These are phyloP conservation scores for Tuber aestivum DNA, from an alignment of 495 filamentous ascomycete genomes.

Conservation along the genomic window DNA sequence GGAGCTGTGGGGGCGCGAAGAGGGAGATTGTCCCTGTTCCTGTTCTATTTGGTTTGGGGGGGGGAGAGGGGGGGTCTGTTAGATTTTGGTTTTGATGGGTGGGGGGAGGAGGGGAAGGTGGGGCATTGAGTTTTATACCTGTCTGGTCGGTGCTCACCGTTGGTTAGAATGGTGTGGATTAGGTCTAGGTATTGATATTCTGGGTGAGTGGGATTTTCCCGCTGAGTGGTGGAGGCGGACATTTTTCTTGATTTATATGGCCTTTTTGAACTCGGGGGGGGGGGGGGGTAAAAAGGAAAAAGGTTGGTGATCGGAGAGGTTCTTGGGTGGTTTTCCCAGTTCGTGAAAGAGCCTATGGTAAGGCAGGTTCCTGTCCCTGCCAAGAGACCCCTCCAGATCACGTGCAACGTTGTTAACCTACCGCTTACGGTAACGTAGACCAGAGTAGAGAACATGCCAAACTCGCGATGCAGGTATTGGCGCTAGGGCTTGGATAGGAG, in stretches of 20 bases:
- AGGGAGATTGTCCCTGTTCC: slow-evolving; percentile 87
- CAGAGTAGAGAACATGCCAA: too few relatives aligned
- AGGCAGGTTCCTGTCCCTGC: neutral
- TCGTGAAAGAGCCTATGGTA: neutral
- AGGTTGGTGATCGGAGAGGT: neutral
- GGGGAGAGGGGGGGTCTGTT: too few relatives aligned
- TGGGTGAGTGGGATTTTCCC: slow-evolving; percentile 48
- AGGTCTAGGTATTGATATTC: slow-evolving; percentile 73
- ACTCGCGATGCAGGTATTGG: too few relatives aligned
- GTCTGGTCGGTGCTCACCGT: slow-evolving; percentile 77
- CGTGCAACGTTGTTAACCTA: too few relatives aligned
- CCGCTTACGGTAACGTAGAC: too few relatives aligned
- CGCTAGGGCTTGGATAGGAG: too few relatives aligned
- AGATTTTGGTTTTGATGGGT: neutral
- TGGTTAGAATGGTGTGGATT: slow-evolving; percentile 64
- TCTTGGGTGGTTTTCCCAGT: too few relatives aligned
- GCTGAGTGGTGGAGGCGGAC: neutral
- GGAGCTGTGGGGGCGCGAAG: slow-evolving; percentile 77
- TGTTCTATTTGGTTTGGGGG: slow-evolving; percentile 65
- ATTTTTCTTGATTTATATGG: neutral
- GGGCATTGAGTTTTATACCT: slow-evolving; percentile 47
- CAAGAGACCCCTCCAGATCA: neutral
- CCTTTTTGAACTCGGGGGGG: neutral
- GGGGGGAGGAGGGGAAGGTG: neutral
- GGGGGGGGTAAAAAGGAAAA: neutral